A percentile compares a stretch with the other conserved stretches of the same genome.
Conservation (phyloP, 306 rosid species). For the Mimosa bimucronata region DNA sequence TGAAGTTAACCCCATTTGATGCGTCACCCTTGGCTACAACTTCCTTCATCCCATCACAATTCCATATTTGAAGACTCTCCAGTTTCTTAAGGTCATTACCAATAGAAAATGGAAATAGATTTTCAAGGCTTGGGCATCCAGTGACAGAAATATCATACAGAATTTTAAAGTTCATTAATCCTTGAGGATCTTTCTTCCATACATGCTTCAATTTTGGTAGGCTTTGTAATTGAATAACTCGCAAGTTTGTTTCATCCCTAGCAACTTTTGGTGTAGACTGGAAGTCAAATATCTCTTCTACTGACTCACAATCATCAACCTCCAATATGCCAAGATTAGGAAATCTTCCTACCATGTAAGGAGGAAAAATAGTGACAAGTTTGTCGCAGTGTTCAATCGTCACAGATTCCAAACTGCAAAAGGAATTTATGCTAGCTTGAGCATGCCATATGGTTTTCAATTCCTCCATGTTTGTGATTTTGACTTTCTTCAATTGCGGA, state of each 20-base stretch:
- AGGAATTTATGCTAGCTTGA: too few species aligned
- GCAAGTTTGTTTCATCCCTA: too few species aligned
- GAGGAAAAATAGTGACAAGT: background rate
- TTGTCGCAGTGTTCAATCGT: background rate
- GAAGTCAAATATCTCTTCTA: too few species aligned
- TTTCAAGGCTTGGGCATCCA: background rate
- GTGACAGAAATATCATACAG: background rate
- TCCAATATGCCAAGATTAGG: background rate
- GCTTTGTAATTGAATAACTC: too few species aligned
- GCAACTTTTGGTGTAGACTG: background rate
- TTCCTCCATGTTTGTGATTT: background rate
- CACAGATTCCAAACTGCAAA: background rate
- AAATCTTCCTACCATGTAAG: background rate
- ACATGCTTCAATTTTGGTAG: constrained; percentile 27
- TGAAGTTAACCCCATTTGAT: background rate
- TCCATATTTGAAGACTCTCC: rapidly evolving
- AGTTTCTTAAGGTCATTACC: constrained; percentile 15
- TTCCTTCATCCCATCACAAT: background rate
- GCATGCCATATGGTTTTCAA: background rate
- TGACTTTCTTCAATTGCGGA: background rate
- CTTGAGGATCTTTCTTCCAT: background rate
- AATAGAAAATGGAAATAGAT: background rate
- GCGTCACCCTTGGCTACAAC: background rate
- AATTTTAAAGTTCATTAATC: background rate
- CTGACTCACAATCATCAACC: background rate